Base-by-base conservation (phyloP, 1,284 basidiomycete species). In the Apiotrichum gracile region DNA sequence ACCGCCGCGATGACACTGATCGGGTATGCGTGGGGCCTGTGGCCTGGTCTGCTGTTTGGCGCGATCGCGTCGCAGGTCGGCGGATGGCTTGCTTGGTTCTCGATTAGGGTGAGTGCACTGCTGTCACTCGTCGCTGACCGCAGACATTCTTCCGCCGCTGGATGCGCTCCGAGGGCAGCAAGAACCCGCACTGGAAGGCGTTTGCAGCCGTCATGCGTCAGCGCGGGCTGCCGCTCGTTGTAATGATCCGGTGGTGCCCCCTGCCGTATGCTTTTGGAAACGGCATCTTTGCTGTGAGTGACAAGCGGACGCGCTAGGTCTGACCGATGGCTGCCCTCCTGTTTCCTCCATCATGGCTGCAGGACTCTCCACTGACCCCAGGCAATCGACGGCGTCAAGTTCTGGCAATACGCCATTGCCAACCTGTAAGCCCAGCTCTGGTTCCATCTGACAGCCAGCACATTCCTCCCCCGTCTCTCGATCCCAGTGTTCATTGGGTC, bases 181-280 rank as follows among this genome's bases (percentile, higher is more conserved):
- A 64, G 53, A 72, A 68, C 44, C 64, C 67, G 42, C 69, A 73
- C 49, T 76, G 72, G 72, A 67, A 71, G 31, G 74, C 74, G 8
- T 76, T 76, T 48, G 68, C 65, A 1, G 65, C 69, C 45, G 74
- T 76, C 47, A 71, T 76, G 63, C 50, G 59, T 14, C 64, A 64
- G 21, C 68, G 68, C 49, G 74, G 74, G 0, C 54, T 64, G 19
- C 67, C 67, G 1, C 57, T 76, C 24, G 63, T 76, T 39, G 64
- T 69, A 49, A 74, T 76, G 72, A 73, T 76, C 49, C 55, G 74
- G 10, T 76, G 68, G 57, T 74, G 72, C 52, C 74, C 74, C 4
- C 51, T 76, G 16, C 74, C 74, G 6, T 76, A 67, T 65, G 70
- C 67, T 3, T 60, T 75, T 10, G 68, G 69, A 5, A 75, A 74